Percentiles rank a stretch among this genome's conserved stretches.
These are phyloP conservation scores for Colletotrichum sp. DNA, from an alignment of 2,329 filamentous ascomycete species.

Conservation along the genomic window DNA sequence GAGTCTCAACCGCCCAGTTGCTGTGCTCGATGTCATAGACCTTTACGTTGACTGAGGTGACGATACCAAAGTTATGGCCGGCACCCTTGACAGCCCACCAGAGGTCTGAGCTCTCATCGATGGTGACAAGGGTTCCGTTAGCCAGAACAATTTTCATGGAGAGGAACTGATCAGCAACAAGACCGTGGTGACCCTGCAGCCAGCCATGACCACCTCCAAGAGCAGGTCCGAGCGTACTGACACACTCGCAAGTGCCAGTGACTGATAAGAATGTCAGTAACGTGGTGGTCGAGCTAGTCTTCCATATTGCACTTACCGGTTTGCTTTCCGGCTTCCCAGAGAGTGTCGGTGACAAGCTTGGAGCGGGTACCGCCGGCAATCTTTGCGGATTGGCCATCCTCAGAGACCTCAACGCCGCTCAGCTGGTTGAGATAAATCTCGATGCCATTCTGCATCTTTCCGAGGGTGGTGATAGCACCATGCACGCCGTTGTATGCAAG, in stretches of 20 bases:
- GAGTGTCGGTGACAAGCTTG: slow-evolving; percentile 48
- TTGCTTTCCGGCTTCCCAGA: slow-evolving; percentile 56
- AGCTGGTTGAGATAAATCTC: slow-evolving; percentile 52
- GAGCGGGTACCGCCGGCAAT: slow-evolving; percentile 52
- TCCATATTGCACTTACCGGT: slow-evolving; percentile 35
- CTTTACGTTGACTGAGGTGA: slow-evolving; percentile 52
- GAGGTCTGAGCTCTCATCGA: slow-evolving; percentile 50
- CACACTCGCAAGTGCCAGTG: slow-evolving; percentile 57
- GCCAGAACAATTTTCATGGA: slow-evolving; percentile 56
- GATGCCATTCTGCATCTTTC: slow-evolving; percentile 52
- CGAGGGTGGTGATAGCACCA: slow-evolving; percentile 53
- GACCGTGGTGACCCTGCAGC: slow-evolving; percentile 57
- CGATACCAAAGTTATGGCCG: slow-evolving; percentile 64
- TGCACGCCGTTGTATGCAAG: slow-evolving; percentile 58
- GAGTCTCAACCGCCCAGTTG: slow-evolving; percentile 46
- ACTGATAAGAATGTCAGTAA: slow-evolving; percentile 29
- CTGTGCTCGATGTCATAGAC: slow-evolving; percentile 48
- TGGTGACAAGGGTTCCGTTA: slow-evolving; percentile 43
- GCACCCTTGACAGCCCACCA: slow-evolving; percentile 64
- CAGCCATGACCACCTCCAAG: slow-evolving; percentile 63
- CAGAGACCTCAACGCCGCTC: slow-evolving; percentile 42
- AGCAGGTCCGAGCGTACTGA: slow-evolving; percentile 50
- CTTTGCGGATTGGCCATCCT: slow-evolving; percentile 48
- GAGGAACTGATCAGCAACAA: slow-evolving; percentile 57
- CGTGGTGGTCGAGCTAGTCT: not conserved